Conservation (phyloP, 805 yeast genomes). For the Metschnikowia gelsemii region DNA sequence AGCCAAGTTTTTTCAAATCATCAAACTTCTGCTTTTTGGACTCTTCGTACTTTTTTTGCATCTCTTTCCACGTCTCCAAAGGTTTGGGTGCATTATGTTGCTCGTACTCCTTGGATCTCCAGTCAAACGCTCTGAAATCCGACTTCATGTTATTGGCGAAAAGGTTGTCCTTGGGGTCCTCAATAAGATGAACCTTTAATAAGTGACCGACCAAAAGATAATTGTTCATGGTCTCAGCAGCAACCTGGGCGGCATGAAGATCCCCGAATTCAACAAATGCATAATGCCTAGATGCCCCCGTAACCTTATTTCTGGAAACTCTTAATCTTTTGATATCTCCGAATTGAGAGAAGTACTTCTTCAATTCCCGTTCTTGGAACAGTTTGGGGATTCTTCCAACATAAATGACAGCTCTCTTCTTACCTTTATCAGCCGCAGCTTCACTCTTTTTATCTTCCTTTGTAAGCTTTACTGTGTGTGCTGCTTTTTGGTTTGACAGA, state of each 20-base stretch:
- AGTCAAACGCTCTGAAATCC: slow-evolving; percentile 17
- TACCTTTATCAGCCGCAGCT: slow-evolving; percentile 17
- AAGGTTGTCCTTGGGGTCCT: slow-evolving; percentile 56
- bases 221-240: slow-evolving; percentile 95
- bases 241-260: slow-evolving; percentile 76
- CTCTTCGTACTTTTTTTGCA: slow-evolving; percentile 46
- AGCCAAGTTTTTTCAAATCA: slow-evolving; percentile 40
- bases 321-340: slow-evolving; percentile 79
- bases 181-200: slow-evolving; percentile 58
- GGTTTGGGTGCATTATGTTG: slow-evolving; percentile 59
- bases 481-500: slow-evolving; percentile 11
- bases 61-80: slow-evolving; percentile 53
- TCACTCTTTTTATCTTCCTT: slow-evolving; percentile 25
- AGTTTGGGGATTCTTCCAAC: slow-evolving; percentile 93
- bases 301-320: slow-evolving; percentile 82
- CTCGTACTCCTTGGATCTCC: slow-evolving; percentile 24
- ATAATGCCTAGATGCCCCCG: slow-evolving; percentile 89
- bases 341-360: slow-evolving; percentile 83
- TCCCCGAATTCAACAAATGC: slow-evolving; percentile 84
- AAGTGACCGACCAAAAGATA: slow-evolving; percentile 86
- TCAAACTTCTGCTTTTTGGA: slow-evolving; percentile 45
- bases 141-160: slow-evolving; percentile 26
- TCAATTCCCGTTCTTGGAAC: slow-evolving; percentile 78
- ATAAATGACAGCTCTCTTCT: slow-evolving; percentile 67
- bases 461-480: slow-evolving; percentile 25